Evolutionary conservation across 352 stramenopile species (phyloP).

Genomic region (Globisporangium cystogenes): DNA sequence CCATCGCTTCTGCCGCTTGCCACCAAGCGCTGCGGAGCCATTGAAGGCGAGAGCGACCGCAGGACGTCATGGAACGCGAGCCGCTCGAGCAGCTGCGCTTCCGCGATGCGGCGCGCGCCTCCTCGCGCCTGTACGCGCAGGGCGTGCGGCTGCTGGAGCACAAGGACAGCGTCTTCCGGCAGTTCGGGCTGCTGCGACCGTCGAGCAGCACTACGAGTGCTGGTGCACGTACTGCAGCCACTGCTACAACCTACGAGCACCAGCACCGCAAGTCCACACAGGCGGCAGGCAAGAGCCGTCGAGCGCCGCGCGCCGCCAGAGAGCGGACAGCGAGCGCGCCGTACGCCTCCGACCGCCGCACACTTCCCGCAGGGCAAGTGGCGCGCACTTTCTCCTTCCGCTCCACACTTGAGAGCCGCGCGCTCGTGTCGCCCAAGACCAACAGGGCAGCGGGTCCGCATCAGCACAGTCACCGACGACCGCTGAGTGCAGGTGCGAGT

Average conservation of each 20-base stretch:
- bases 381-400: conserved; percentile 33
- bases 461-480: neutral
- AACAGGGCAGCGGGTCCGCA: neutral
- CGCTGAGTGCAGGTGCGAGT: neutral
- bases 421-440: conserved; percentile 23
- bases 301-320: neutral
- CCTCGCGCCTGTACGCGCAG: conserved; percentile 53
- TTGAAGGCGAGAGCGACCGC: no score
- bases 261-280: conserved; percentile 4
- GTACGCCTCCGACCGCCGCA: conserved; percentile 21
- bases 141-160: conserved; percentile 44
- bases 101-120: conserved; percentile 16
- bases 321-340: conserved; percentile 8
- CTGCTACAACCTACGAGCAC: neutral
- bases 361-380: conserved; percentile 2
- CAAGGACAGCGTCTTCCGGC: conserved; percentile 51
- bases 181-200: conserved; percentile 36
- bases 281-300: neutral
- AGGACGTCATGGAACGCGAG: neutral
- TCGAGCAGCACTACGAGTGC: neutral
- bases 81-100: conserved; percentile 8
- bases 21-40: no score
- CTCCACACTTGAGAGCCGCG: conserved; percentile 33
- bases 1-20: no score
- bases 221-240: neutral